Conservation (phyloP, 805 yeast species). For the Millerozyma acaciae region DNA sequence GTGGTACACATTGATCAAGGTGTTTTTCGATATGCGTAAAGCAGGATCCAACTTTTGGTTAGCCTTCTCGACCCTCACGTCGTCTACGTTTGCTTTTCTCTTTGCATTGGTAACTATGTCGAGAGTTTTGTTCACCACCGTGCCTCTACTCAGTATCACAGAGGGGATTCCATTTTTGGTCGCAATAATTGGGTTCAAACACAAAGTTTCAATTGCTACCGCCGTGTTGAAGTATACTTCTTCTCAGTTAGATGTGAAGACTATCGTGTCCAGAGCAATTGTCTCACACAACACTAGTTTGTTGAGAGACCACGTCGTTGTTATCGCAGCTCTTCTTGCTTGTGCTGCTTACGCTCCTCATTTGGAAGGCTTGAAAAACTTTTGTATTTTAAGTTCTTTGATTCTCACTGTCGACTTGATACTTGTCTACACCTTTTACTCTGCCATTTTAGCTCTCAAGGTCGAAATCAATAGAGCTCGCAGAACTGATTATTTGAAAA, state of each 20-base stretch:
- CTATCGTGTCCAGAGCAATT: conserved; percentile 41
- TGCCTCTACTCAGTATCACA: conserved; percentile 70
- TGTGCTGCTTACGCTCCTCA: conserved; percentile 62
- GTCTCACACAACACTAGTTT: conserved; percentile 45
- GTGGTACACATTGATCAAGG: conserved; percentile 74
- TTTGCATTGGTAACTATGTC: conserved; percentile 65
- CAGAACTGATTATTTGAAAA: conserved; percentile 70
- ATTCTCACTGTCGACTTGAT: conserved; percentile 68
- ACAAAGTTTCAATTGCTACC: conserved; percentile 69
- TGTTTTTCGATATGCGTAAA: conserved; percentile 71
- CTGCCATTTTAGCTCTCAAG: conserved; percentile 81
- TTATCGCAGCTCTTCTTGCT: conserved; percentile 65
- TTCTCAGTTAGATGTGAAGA: conserved; percentile 38
- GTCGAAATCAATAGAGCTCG: conserved; percentile 85
- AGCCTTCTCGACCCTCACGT: conserved; percentile 70
- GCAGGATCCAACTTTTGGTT: conserved; percentile 88
- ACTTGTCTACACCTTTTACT: conserved; percentile 73
- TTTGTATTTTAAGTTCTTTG: conserved; percentile 70
- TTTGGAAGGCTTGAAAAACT: conserved; percentile 72
- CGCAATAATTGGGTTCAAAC: conserved; percentile 87
- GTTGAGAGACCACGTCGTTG: conserved; percentile 72
- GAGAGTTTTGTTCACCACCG: conserved; percentile 51
- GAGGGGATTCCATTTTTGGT: conserved; percentile 95
- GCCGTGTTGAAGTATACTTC: conserved; percentile 46
- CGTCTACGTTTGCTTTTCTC: conserved; percentile 79